These are phyloP conservation scores for Leptographium radiaticola DNA, from an alignment of 2,329 filamentous ascomycete genomes.

Conservation along the genomic window DNA sequence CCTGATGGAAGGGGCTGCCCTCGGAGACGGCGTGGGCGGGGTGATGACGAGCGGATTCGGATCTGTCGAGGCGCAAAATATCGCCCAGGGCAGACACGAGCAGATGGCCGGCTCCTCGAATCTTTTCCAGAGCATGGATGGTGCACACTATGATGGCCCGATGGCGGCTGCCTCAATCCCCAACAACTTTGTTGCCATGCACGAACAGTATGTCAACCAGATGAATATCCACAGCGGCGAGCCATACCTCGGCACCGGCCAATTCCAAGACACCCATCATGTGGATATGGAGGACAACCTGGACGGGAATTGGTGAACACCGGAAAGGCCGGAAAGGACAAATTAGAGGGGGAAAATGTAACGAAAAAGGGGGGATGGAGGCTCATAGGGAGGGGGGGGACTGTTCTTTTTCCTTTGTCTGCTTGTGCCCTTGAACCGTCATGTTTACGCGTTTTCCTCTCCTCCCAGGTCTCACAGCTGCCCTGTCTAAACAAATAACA, in stretches of 20 bases:
- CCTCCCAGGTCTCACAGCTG: not conserved
- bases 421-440: not conserved
- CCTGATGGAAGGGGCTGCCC: not conserved
- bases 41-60: not conserved
- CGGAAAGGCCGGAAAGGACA: not conserved
- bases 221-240: not conserved
- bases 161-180: not conserved
- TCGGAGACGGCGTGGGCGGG: not conserved
- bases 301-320: not conserved
- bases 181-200: not conserved
- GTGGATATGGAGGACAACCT: not conserved
- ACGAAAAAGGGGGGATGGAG: not conserved
- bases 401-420: not conserved
- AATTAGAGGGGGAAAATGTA: not conserved
- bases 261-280: not conserved
- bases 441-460: slow-evolving; percentile 2
- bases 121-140: slow-evolving; percentile 1
- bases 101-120: not conserved
- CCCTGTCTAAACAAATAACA: not conserved
- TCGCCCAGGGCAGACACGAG: not conserved
- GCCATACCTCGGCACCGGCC: not conserved
- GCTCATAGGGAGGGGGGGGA: not conserved
- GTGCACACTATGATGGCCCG: not conserved
- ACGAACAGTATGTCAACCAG: not conserved
- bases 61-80: not conserved